These are phyloP conservation scores for Epichloe sibirici DNA, from an alignment of 2,329 filamentous ascomycete genomes.

Conservation along the genomic window DNA sequence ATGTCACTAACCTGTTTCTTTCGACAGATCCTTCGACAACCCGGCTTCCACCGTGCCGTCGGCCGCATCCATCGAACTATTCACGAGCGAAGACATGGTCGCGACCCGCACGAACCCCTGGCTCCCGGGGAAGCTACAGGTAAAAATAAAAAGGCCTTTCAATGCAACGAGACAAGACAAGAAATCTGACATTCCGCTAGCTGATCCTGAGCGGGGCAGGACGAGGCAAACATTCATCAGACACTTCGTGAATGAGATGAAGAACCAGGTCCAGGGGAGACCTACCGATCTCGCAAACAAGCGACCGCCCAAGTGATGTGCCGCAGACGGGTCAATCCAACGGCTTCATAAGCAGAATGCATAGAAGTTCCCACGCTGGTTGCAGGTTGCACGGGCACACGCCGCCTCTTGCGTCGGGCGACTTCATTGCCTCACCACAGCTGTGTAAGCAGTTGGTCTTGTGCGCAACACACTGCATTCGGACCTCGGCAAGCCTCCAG, in stretches of 20 bases:
- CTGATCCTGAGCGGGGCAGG: conserved; percentile 19
- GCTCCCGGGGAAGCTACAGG: conserved; percentile 40
- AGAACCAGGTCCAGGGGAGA: conserved; percentile 35
- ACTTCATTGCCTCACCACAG: background rate
- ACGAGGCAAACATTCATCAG: conserved; percentile 25
- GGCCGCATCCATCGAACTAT: conserved; percentile 38
- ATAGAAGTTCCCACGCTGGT: no score
- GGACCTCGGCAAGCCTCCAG: conserved; percentile 42
- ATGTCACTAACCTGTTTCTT: background rate
- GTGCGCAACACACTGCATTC: conserved; percentile 30
- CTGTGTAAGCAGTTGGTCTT: background rate
- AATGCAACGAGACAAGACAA: conserved; percentile 4
- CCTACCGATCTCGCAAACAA: conserved; percentile 26
- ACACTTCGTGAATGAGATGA: conserved; percentile 38
- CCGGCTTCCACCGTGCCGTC: conserved; percentile 39
- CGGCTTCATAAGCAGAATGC: no score
- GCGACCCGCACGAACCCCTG: conserved; percentile 37
- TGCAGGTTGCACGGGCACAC: no score
- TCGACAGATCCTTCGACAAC: conserved; percentile 35
- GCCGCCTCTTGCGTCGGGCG: no score
- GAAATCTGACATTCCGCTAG: conserved; percentile 8
- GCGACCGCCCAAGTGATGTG: conserved; percentile 14
- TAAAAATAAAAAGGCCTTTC: conserved; percentile 8
- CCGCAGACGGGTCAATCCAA: background rate
- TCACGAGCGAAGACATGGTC: conserved; percentile 35